Percentiles rank a stretch among this genome's conserved stretches.
Conservation (phyloP, 2,329 filamentous ascomycete genomes). For the Metarhizium anisopliae region DNA sequence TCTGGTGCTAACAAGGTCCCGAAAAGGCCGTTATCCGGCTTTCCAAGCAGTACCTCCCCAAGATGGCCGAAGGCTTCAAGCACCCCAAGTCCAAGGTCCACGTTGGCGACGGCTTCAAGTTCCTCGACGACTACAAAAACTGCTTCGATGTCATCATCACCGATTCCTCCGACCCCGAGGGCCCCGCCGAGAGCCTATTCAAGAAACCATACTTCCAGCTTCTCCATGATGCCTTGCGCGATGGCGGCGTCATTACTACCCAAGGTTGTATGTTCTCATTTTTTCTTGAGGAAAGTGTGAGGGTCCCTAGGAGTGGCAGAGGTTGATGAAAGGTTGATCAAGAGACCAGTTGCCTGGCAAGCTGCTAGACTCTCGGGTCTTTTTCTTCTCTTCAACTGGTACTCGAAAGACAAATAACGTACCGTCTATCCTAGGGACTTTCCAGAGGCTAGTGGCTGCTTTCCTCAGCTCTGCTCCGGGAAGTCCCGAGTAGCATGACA, state of each 20-base stretch:
- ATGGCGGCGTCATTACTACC: conserved; percentile 97
- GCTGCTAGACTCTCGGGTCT: not conserved
- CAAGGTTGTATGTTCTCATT: conserved; percentile 98
- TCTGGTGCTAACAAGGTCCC: conserved; percentile 1
- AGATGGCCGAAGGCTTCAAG: conserved; percentile 86
- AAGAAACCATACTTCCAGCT: conserved; percentile 98
- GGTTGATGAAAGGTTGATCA: not conserved
- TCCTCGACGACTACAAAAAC: conserved; percentile 93
- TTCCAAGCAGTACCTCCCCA: conserved; percentile 94
- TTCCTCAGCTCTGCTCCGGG: conserved; percentile 26
- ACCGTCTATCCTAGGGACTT: conserved; percentile 20
- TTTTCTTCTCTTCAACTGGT: conserved; percentile 3
- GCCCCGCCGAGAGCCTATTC: conserved; percentile 92
- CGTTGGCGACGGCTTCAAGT: conserved; percentile 97
- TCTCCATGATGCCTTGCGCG: conserved; percentile 77
- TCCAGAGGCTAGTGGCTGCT: conserved; percentile 30
- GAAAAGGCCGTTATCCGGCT: conserved; percentile 83
- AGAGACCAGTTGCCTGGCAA: not conserved
- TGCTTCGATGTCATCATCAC: conserved; percentile 99
- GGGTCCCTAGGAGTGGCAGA: conserved; percentile 25
- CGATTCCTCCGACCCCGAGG: conserved; percentile 94
- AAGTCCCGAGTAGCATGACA: conserved; percentile 23
- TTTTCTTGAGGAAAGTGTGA: conserved; percentile 35
- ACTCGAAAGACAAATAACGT: not conserved
- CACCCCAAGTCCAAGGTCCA: conserved; percentile 88